A percentile compares a stretch with the other conserved stretches of the same genome.
phyloP scores from a whole-genome alignment of 108 stramenopile species.

The Parmales sp. region DNA sequence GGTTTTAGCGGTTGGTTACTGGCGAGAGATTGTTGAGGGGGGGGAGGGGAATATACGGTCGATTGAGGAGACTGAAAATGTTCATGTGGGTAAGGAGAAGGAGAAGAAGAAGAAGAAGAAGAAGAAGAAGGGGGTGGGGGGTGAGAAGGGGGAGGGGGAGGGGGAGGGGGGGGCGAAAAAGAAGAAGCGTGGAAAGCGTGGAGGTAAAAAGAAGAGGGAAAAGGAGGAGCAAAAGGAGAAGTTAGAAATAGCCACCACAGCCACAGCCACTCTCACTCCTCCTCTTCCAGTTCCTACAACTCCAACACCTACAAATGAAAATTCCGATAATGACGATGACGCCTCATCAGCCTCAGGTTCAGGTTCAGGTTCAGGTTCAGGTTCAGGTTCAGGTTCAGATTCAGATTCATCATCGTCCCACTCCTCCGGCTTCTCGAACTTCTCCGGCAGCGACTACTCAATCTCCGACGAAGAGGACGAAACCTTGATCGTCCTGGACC shows the following conservation, averaged over 20 bases:
- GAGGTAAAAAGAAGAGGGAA: background rate
- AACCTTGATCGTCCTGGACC: conserved; percentile 44
- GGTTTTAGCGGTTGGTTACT: conserved; percentile 78
- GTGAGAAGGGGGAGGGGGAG: conserved; percentile 18
- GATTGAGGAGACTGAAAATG: background rate
- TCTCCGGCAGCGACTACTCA: conserved; percentile 28
- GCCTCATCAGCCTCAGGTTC: background rate
- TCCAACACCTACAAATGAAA: background rate
- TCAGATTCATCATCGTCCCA: conserved; percentile 9
- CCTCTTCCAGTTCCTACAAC: background rate
- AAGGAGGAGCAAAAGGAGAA: background rate
- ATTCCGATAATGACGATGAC: background rate
- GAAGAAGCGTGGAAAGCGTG: background rate
- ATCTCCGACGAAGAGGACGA: conserved; percentile 49
- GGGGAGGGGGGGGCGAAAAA: conserved; percentile 13
- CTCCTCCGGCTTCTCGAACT: conserved; percentile 25
- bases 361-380: conserved; percentile 22
- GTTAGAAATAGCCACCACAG: background rate
- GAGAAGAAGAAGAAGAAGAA: background rate
- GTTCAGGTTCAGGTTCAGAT: background rate
- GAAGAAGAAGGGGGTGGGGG: conserved; percentile 17
- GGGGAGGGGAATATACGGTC: background rate
- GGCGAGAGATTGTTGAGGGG: conserved; percentile 50
- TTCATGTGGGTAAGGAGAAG: conserved; percentile 9
- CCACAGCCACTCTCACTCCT: background rate